A percentile compares a stretch with the other conserved stretches of the same genome.
Evolutionary conservation across 2,329 filamentous ascomycete species (phyloP).

Genomic region (Parafenestella ontariensis): DNA sequence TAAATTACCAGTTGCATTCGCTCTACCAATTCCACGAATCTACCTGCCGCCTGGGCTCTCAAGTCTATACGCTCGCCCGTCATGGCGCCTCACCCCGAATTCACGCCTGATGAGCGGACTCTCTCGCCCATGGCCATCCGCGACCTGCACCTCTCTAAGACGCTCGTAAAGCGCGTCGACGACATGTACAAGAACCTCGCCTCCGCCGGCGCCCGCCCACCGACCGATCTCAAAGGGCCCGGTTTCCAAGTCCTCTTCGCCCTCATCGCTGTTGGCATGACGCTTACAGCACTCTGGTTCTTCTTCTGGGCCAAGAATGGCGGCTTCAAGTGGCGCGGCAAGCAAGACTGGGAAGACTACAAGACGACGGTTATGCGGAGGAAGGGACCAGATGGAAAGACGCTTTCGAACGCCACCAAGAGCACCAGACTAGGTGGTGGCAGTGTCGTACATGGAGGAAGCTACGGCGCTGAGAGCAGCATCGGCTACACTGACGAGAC

Average conservation of each 20-base stretch:
- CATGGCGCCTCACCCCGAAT: slow-evolving; percentile 42
- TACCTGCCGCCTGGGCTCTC: slow-evolving; percentile 6
- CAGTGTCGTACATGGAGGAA: slow-evolving; percentile 74
- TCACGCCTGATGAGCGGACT: slow-evolving; percentile 22
- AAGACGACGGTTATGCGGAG: slow-evolving; percentile 91
- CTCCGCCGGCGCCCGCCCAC: slow-evolving; percentile 44
- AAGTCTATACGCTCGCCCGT: slow-evolving; percentile 22
- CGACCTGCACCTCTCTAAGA: slow-evolving; percentile 36
- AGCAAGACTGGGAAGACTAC: slow-evolving; percentile 97
- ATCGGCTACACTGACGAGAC: slow-evolving; percentile 57
- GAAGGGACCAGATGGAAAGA: slow-evolving; percentile 86
- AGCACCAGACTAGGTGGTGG: slow-evolving; percentile 87
- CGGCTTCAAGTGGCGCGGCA: slow-evolving; percentile 78
- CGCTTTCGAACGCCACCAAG: slow-evolving; percentile 81
- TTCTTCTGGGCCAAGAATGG: slow-evolving; percentile 97
- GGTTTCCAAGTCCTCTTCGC: slow-evolving; percentile 87
- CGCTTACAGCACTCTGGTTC: slow-evolving; percentile 86
- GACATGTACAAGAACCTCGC: slow-evolving; percentile 30
- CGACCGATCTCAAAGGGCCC: slow-evolving; percentile 53
- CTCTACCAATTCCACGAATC: slow-evolving; percentile 3
- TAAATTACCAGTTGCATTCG: slow-evolving; percentile 25
- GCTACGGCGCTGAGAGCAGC: slow-evolving; percentile 47
- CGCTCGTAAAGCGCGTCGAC: slow-evolving; percentile 36
- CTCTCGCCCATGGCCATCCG: slow-evolving; percentile 42
- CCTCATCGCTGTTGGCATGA: slow-evolving; percentile 78